A percentile compares a stretch with the other conserved stretches of the same genome.
phyloP scores from a whole-genome alignment of 192 early-diverging fungal genomes.

The Mortierella claussenii region DNA sequence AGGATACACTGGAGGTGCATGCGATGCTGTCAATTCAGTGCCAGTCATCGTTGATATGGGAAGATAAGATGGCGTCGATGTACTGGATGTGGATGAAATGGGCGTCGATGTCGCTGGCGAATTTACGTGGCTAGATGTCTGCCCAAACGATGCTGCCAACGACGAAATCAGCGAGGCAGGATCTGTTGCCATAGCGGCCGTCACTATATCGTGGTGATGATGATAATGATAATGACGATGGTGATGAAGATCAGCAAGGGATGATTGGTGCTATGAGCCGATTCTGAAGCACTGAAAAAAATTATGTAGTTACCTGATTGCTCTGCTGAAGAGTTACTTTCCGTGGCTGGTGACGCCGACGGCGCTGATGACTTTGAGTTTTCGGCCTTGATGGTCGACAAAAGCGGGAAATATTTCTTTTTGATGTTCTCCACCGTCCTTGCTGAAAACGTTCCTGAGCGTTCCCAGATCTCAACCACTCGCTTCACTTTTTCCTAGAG shows the following conservation, averaged over 20 bases:
- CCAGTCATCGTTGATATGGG: neutral
- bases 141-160: constrained; percentile 20
- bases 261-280: no score
- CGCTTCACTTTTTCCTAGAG: constrained; percentile 59
- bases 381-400: constrained; percentile 14
- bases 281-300: no score
- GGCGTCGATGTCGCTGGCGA: constrained; percentile 1
- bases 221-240: no score
- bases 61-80: neutral
- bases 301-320: no score
- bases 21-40: neutral
- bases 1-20: neutral
- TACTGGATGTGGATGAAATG: neutral
- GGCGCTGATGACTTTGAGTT: neutral
- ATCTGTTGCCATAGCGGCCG: neutral
- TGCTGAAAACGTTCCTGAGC: constrained; percentile 39
- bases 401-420: constrained; percentile 45
- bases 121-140: neutral
- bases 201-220: no score
- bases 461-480: constrained; percentile 57
- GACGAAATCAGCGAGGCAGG: constrained; percentile 26
- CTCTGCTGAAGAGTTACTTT: no score
- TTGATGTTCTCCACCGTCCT: constrained; percentile 31
- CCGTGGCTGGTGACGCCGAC: no score
- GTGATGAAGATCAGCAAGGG: no score